Percentiles rank a stretch among this genome's conserved stretches.
Conservation (phyloP, 495 filamentous ascomycete genomes). For the Xylaria curta region DNA sequence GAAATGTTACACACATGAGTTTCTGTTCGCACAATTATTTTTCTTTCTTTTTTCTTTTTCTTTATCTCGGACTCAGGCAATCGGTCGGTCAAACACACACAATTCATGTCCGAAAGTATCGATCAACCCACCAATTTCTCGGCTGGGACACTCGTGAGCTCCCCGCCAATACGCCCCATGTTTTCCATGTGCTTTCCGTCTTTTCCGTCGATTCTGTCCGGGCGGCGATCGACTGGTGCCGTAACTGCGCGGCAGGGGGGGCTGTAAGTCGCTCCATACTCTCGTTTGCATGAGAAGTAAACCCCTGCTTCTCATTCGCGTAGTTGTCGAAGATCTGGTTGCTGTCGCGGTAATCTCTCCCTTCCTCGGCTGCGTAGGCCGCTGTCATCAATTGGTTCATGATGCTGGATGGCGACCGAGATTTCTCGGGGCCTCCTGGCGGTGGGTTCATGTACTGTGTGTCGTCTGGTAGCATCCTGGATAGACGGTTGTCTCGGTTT, state of each 20-base stretch:
- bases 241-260: background rate
- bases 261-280: background rate
- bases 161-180: slow-evolving; percentile 21
- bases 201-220: slow-evolving; percentile 5
- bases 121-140: slow-evolving; percentile 22
- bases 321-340: slow-evolving; percentile 2
- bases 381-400: slow-evolving; percentile 22
- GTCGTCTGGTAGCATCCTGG: background rate
- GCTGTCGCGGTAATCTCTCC: background rate
- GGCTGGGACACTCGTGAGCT: background rate
- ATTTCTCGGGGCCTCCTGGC: background rate
- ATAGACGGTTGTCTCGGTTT: background rate
- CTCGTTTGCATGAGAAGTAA: background rate
- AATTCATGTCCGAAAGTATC: slow-evolving; percentile 5
- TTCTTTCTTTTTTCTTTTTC: background rate
- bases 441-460: background rate
- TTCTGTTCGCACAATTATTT: slow-evolving; percentile 5
- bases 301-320: slow-evolving; percentile 12
- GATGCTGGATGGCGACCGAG: slow-evolving; percentile 20
- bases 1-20: slow-evolving; percentile 1
- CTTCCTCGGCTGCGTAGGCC: slow-evolving; percentile 20
- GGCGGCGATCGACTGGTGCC: slow-evolving; percentile 8
- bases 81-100: background rate
- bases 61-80: background rate
- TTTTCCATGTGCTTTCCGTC: slow-evolving; percentile 19